Percentiles rank a stretch among this genome's conserved stretches.
Conservation (phyloP, 768 basidiomycete species). For the Boletus insuetus region DNA sequence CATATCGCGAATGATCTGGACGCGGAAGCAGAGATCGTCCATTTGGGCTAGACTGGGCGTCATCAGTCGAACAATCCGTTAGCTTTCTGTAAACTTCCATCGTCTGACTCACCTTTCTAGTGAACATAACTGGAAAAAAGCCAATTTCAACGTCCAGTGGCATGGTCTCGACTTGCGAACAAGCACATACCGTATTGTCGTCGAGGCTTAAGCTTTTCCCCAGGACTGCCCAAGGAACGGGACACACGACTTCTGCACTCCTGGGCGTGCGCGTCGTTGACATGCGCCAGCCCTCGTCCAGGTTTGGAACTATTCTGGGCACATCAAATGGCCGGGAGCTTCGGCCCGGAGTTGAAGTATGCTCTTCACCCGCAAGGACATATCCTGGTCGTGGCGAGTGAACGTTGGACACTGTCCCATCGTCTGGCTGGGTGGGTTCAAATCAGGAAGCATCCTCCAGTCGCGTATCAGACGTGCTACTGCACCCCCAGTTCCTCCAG, state of each 20-base stretch:
- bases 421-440: slow-evolving; percentile 15
- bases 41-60: slow-evolving; percentile 33
- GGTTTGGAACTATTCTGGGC: slow-evolving; percentile 3
- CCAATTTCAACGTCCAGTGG: not conserved
- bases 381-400: slow-evolving; percentile 12
- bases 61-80: not conserved
- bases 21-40: slow-evolving; percentile 41
- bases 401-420: slow-evolving; percentile 11
- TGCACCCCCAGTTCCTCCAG: slow-evolving; percentile 41
- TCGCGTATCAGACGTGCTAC: not conserved
- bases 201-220: slow-evolving; percentile 31
- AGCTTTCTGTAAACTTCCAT: not conserved
- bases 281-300: slow-evolving; percentile 37
- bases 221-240: slow-evolving; percentile 29
- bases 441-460: not conserved
- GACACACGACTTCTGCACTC: slow-evolving; percentile 31
- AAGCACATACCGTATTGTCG: slow-evolving; percentile 40
- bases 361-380: not conserved
- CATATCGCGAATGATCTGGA: slow-evolving; percentile 38
- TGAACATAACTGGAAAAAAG: slow-evolving; percentile 24
- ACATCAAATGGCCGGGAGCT: slow-evolving; percentile 1
- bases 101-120: slow-evolving; percentile 25
- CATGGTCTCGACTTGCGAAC: not conserved
- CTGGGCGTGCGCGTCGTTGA: slow-evolving; percentile 40
- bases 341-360: slow-evolving; percentile 6